Conservation (phyloP, 2,329 filamentous ascomycete species). For the Fusarium irregulare region DNA sequence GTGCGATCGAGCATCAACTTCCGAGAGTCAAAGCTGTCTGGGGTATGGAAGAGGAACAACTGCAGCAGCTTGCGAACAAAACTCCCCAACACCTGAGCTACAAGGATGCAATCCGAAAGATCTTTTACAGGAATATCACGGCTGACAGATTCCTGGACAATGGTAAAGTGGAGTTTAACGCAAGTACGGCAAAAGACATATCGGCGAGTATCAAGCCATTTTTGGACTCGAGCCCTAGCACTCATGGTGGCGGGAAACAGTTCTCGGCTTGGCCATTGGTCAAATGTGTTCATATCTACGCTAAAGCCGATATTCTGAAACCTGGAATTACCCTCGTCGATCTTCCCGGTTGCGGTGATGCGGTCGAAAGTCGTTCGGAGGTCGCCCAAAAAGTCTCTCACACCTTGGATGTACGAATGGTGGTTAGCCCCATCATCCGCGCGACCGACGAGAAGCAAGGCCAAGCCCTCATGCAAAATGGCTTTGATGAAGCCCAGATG, state of each 20-base stretch:
- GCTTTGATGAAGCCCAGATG: constrained; percentile 45
- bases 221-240: constrained; percentile 39
- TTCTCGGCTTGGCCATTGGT: constrained; percentile 54
- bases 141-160: too few relatives aligned
- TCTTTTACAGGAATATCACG: too few relatives aligned
- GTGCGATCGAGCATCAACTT: too few relatives aligned
- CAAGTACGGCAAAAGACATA: too few relatives aligned
- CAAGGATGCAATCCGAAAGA: too few relatives aligned
- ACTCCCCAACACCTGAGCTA: too few relatives aligned
- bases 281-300: constrained; percentile 54
- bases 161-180: neutral
- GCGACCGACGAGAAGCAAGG: constrained; percentile 45
- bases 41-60: too few relatives aligned
- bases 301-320: constrained; percentile 57
- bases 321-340: constrained; percentile 64
- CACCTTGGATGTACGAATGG: constrained; percentile 42
- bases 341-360: constrained; percentile 64
- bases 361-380: constrained; percentile 38
- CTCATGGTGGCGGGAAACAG: neutral
- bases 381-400: constrained; percentile 38
- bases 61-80: too few relatives aligned
- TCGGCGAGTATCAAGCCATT: constrained; percentile 49
- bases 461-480: constrained; percentile 35
- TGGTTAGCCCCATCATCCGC: constrained; percentile 44
- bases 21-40: too few relatives aligned